Base-by-base conservation (phyloP, 2,329 filamentous ascomycete species). In the Penicillium crustosum region DNA sequence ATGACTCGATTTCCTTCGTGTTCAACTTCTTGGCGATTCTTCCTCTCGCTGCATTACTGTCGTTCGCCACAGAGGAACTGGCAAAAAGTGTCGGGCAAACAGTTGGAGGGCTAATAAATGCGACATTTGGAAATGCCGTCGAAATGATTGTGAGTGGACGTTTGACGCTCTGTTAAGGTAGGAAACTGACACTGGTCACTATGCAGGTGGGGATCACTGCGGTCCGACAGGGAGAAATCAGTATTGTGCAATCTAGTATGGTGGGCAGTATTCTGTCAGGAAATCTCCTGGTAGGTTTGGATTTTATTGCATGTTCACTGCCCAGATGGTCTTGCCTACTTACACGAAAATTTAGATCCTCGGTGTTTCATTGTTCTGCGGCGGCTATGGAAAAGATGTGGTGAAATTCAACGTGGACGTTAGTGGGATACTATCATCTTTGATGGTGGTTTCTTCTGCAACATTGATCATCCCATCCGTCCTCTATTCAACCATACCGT, bases 251-350 rank as follows among this genome's bases (percentile, higher is more conserved):
- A 75, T 93, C 91, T 0, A 94, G 91, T 1, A 81, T 96, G 38
- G 89, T 95, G 59, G 91, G 91, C 57, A 90, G 87, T 72, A 93
- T 96, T 69, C 80, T 96, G 17, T 94, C 90, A 45, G 95, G 95
- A 70, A 76, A 95, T 56, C 82, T 94, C 5, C 83, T 94, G n/a
- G 62, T 64, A 47, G 6, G 33, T 13, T 25, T 8, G 4, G 12
- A 25, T 15, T 6, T 13, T 39, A 31, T 1, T 9, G 15, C 33
- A 31, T 3, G 2, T n/a, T 21, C 9, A 8, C 21, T 48, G 4
- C 15, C 19, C 3, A 23, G 5, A 4, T 50, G 7, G 3, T 25
- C 27, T 44, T 25, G 23, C 25, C 27, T 9, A 38, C 21, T 50
- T 23, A 43, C 29, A n/a, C 15, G 6, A 15, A 15, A 13, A 12